Conservation (phyloP, 495 filamentous ascomycete genomes). For the Aspergillus kassunensis region DNA sequence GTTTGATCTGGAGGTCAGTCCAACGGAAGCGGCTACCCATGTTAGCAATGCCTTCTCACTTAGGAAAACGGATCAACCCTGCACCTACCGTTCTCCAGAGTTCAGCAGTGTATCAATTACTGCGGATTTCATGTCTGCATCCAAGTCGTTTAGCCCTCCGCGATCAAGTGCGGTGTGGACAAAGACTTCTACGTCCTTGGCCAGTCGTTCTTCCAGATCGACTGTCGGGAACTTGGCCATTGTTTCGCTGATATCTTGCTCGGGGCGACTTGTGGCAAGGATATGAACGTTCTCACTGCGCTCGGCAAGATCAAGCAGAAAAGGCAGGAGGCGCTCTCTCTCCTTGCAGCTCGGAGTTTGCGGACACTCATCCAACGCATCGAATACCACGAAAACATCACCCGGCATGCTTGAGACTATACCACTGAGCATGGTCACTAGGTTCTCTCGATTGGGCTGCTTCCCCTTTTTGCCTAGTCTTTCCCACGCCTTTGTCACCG, state of each 20-base stretch:
- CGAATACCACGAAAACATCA: conserved; percentile 13
- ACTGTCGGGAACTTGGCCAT: neutral
- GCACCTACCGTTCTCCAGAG: conserved; percentile 3
- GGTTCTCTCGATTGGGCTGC: too few relatives aligned
- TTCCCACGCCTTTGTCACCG: conserved; percentile 8
- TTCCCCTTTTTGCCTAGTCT: too few relatives aligned
- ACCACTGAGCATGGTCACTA: neutral
- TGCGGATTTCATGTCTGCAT: too few relatives aligned
- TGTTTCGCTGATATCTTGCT: conserved; percentile 1
- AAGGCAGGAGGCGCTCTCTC: neutral
- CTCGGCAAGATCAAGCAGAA: neutral
- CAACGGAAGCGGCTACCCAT: conserved; percentile 12
- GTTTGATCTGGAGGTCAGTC: conserved; percentile 15
- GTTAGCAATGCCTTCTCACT: too few relatives aligned
- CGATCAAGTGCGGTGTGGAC: too few relatives aligned
- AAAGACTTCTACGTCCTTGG: conserved; percentile 9
- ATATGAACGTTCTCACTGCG: conserved; percentile 12
- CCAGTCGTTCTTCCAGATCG: conserved; percentile 2
- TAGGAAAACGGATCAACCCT: too few relatives aligned
- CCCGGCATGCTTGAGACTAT: neutral
- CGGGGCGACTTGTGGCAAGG: conserved; percentile 16
- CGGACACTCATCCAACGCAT: conserved; percentile 22
- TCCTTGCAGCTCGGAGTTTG: neutral
- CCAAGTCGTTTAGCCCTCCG: too few relatives aligned
- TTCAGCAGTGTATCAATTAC: neutral